phyloP scores from a whole-genome alignment of 164 flowering plant species.

The Aristolochia fimbriata region DNA sequence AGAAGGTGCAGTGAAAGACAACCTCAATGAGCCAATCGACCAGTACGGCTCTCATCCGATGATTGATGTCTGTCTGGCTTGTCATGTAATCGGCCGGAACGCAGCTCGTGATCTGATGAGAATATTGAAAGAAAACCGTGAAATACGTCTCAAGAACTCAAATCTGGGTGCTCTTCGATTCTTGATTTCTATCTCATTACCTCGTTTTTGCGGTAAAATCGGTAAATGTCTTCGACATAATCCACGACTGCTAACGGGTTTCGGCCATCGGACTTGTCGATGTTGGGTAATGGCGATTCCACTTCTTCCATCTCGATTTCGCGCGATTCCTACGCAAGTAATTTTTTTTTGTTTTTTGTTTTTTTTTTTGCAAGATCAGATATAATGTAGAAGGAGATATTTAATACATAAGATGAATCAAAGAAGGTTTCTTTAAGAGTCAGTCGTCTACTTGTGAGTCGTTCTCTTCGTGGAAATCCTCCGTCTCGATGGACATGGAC shows the following conservation, averaged over 20 bases:
- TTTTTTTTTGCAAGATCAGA: not conserved
- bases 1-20: not conserved
- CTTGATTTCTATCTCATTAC: constrained; percentile 6
- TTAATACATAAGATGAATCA: not conserved
- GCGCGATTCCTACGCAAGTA: constrained; percentile 6
- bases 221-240: constrained; percentile 68
- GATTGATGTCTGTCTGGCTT: constrained; percentile 60
- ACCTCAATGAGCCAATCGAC: constrained; percentile 96
- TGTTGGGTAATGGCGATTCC: constrained; percentile 6
- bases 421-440: not conserved
- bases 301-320: constrained; percentile 16
- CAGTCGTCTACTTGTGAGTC: not conserved
- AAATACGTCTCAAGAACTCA: not conserved
- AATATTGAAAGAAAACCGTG: not conserved
- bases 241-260: constrained; percentile 76
- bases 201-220: constrained; percentile 50
- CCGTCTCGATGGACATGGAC: constrained; percentile 4
- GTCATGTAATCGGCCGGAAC: constrained; percentile 60
- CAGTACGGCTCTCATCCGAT: constrained; percentile 73
- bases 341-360: no score
- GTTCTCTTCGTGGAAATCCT: not conserved
- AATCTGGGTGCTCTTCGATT: not conserved
- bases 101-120: constrained; percentile 40
- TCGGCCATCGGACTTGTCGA: constrained; percentile 7
- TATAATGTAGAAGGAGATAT: not conserved